Evolutionary conservation across 2,329 filamentous ascomycete species (phyloP).

Genomic region (Magnaporthiopsis poae): DNA sequence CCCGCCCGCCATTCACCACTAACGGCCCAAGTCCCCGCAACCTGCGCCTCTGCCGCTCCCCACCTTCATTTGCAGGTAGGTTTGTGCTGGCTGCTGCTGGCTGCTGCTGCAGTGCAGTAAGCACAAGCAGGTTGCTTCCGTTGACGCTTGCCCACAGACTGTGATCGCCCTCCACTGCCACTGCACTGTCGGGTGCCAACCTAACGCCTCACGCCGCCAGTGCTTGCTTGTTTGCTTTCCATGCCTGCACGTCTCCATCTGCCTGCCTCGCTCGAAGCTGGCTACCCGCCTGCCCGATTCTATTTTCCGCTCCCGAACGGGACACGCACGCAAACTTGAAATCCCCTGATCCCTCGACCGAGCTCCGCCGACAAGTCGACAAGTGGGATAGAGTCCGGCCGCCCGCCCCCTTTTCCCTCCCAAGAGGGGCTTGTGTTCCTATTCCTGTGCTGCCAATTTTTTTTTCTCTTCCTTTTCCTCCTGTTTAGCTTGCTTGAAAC

Average conservation of each 20-base stretch:
- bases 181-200: background rate
- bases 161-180: background rate
- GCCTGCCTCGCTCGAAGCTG: background rate
- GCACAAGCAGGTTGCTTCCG: background rate
- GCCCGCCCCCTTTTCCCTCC: background rate
- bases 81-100: background rate
- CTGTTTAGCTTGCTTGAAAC: too few relatives aligned
- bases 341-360: background rate
- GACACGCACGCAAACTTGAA: background rate
- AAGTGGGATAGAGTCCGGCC: background rate
- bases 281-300: background rate
- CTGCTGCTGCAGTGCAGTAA: background rate
- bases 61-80: background rate
- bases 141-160: background rate
- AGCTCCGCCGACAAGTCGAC: too few relatives aligned
- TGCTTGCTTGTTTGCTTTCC: background rate
- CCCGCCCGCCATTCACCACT: background rate
- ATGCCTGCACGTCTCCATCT: background rate
- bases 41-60: background rate
- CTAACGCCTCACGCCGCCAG: background rate
- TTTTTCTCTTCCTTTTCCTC: too few relatives aligned
- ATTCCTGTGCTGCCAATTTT: background rate
- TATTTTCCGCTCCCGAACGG: background rate
- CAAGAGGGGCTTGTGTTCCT: background rate
- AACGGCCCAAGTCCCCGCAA: background rate